Conservation (phyloP, 176 grass and related monocot species). For the Lolium rigidum region DNA sequence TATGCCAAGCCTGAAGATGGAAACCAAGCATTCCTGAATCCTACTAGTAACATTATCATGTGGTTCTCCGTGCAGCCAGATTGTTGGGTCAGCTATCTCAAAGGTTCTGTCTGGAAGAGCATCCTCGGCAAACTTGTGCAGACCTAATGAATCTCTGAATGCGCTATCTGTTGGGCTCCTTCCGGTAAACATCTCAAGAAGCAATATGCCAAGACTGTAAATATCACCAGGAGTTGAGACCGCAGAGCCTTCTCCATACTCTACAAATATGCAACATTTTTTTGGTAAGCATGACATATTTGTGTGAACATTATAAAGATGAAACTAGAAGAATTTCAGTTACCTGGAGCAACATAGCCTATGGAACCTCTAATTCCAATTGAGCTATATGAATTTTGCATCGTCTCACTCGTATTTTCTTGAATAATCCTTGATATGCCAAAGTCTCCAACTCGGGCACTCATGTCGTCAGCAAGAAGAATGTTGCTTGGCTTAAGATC, state of each 20-base stretch:
- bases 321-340: neutral
- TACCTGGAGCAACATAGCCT: neutral
- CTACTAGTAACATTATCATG: neutral
- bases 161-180: neutral
- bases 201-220: constrained; percentile 22
- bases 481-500: neutral
- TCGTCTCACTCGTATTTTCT: neutral
- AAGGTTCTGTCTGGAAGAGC: neutral
- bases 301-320: neutral
- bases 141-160: neutral
- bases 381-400: neutral
- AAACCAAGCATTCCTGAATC: neutral
- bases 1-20: constrained; percentile 5
- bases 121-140: neutral
- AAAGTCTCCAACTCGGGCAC: neutral
- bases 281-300: neutral
- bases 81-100: constrained; percentile 16
- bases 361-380: neutral
- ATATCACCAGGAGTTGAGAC: neutral
- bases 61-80: neutral
- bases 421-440: neutral
- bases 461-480: neutral
- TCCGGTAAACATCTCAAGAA: constrained; percentile 23
- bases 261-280: neutral
- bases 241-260: constrained; percentile 1